Evolutionary conservation across 2,329 filamentous ascomycete species (phyloP).

Genomic region (Colletotrichum gloeosporioides): DNA sequence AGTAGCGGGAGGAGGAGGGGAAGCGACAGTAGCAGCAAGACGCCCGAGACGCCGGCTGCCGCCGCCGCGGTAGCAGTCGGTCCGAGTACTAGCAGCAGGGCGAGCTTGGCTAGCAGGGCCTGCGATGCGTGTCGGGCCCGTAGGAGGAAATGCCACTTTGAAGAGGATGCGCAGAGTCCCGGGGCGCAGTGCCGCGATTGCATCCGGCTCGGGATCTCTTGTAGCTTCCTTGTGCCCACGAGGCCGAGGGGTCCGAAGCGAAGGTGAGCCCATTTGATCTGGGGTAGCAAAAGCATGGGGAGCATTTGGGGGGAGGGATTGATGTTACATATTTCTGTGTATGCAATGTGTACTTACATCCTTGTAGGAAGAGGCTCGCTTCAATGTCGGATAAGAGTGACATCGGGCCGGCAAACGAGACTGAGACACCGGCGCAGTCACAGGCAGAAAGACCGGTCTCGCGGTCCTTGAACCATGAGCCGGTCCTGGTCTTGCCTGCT

Average conservation of each 20-base stretch:
- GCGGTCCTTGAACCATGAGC: background rate
- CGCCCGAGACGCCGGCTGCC: background rate
- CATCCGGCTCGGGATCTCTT: slow-evolving; percentile 23
- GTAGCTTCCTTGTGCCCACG: slow-evolving; percentile 28
- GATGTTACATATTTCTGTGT: background rate
- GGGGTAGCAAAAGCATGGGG: background rate
- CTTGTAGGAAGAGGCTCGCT: slow-evolving; percentile 9
- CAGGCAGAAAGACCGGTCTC: background rate
- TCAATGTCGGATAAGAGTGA: slow-evolving; percentile 8
- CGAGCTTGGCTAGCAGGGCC: slow-evolving; percentile 24
- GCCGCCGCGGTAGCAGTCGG: background rate
- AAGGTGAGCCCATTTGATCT: slow-evolving; percentile 17
- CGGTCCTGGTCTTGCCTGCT: background rate
- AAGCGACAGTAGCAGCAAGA: background rate
- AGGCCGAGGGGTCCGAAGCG: slow-evolving; percentile 28
- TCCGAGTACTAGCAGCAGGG: background rate
- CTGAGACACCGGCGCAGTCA: background rate
- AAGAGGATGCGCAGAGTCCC: background rate
- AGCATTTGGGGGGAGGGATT: background rate
- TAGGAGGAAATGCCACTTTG: slow-evolving; percentile 27
- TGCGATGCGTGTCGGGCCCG: slow-evolving; percentile 29
- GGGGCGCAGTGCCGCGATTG: slow-evolving; percentile 23
- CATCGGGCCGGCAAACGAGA: background rate
- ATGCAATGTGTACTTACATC: background rate
- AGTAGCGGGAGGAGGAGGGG: background rate